phyloP scores from a whole-genome alignment of 2,329 filamentous ascomycete genomes.

The Penicillium aurantiogriseum region DNA sequence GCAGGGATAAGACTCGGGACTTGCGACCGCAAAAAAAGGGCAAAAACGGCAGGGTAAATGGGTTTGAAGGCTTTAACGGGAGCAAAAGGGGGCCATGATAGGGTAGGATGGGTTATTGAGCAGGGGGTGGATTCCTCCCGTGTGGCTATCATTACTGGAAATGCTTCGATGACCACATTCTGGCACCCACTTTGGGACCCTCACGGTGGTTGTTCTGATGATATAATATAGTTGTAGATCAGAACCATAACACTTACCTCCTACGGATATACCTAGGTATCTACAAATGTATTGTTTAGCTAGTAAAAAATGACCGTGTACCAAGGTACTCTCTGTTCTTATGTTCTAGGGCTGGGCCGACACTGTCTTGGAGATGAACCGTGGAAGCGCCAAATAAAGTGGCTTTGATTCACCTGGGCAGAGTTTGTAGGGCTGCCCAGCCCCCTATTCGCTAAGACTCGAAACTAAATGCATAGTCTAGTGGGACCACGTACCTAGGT shows the following conservation, averaged over 20 bases:
- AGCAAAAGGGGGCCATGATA: slow-evolving; percentile 17
- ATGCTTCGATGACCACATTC: slow-evolving; percentile 17
- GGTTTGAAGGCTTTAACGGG: slow-evolving; percentile 11
- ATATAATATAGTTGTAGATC: neutral
- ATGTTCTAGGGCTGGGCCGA: neutral
- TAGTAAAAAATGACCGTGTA: neutral
- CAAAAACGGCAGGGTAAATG: slow-evolving; percentile 14
- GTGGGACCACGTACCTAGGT: slow-evolving; percentile 10
- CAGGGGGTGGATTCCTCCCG: slow-evolving; percentile 13
- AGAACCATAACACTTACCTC: neutral
- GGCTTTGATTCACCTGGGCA: neutral
- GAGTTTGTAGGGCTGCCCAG: slow-evolving; percentile 16
- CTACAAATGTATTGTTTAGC: neutral
- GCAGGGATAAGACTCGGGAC: neutral
- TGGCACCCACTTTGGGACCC: slow-evolving; percentile 6
- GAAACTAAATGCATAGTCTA: slow-evolving; percentile 11
- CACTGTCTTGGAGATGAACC: neutral
- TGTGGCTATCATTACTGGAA: slow-evolving; percentile 27
- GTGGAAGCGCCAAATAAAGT: slow-evolving; percentile 2
- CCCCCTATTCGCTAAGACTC: slow-evolving; percentile 24
- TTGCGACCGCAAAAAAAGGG: slow-evolving; percentile 8
- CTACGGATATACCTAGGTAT: neutral
- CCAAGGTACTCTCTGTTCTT: neutral
- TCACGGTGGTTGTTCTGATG: slow-evolving; percentile 10
- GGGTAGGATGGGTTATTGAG: slow-evolving; percentile 13